Percentiles rank a stretch among this genome's conserved stretches.
Conservation (phyloP, 2,329 filamentous ascomycete genomes). For the Pleomassaria siparia region DNA sequence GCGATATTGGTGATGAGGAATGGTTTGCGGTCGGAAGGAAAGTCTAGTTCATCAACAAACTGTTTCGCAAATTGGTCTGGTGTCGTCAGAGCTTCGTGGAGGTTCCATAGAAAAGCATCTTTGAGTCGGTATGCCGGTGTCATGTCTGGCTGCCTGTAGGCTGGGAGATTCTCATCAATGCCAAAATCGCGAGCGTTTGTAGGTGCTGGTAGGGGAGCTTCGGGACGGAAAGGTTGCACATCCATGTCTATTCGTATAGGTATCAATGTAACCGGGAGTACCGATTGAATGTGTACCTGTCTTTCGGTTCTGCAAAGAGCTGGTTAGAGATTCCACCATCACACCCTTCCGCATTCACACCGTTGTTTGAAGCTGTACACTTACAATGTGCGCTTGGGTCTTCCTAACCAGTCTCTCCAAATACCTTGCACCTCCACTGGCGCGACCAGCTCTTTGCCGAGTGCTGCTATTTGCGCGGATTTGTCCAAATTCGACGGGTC, state of each 20-base stretch:
- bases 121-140: constrained; percentile 86
- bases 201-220: constrained; percentile 65
- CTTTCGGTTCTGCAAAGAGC: constrained; percentile 53
- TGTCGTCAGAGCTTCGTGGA: constrained; percentile 90
- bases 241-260: constrained; percentile 97
- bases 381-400: constrained; percentile 55
- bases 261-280: constrained; percentile 84
- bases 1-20: constrained; percentile 77
- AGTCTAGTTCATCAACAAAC: constrained; percentile 88
- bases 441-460: constrained; percentile 76
- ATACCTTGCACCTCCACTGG: constrained; percentile 87
- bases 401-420: constrained; percentile 94
- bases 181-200: constrained; percentile 59
- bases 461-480: constrained; percentile 69
- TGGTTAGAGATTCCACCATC: constrained; percentile 4
- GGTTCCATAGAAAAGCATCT: constrained; percentile 96
- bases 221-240: constrained; percentile 73
- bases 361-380: constrained; percentile 29
- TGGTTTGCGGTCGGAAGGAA: constrained; percentile 69
- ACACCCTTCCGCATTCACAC: neutral
- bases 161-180: constrained; percentile 71
- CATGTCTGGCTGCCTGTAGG: constrained; percentile 76
- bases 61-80: constrained; percentile 93
- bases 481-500: constrained; percentile 58
- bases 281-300: constrained; percentile 66